Conservation (phyloP, 192 early-diverging fungal genomes). For the Coemansia sp. region DNA sequence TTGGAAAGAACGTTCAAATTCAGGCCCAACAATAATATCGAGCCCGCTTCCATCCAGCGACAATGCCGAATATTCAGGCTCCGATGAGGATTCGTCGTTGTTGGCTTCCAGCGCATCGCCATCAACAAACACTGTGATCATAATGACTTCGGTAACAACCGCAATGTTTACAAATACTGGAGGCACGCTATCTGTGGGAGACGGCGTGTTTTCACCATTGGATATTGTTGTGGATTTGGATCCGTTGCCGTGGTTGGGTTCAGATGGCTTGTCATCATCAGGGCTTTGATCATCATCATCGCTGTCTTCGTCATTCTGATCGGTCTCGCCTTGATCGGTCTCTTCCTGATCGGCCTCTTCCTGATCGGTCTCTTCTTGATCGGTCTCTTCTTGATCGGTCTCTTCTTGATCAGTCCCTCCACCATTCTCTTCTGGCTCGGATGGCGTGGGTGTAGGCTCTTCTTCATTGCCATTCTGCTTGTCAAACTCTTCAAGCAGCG, state of each 20-base stretch:
- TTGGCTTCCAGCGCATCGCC: constrained; percentile 1
- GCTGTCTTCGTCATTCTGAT: background rate
- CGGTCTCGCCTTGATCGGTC: background rate
- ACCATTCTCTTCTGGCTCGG: background rate
- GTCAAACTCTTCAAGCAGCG: background rate
- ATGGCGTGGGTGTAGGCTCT: background rate
- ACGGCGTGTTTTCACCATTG: too few species aligned
- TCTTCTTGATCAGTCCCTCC: background rate
- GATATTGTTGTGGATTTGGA: too few species aligned
- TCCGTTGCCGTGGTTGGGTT: too few species aligned
- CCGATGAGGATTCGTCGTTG: background rate
- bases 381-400: background rate
- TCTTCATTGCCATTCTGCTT: background rate
- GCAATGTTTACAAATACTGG: constrained; percentile 1
- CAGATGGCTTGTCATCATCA: too few species aligned
- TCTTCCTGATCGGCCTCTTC: background rate
- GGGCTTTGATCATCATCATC: background rate
- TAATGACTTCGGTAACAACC: constrained; percentile 2
- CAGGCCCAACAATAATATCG: constrained; percentile 6
- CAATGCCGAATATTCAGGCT: background rate
- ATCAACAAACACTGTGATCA: constrained; percentile 9
- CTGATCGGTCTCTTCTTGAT: background rate
- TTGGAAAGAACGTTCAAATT: background rate
- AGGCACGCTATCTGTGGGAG: too few species aligned
- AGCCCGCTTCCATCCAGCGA: background rate